Conservation (phyloP, 1,139 yeast genomes). For the Diutina catenulata region DNA sequence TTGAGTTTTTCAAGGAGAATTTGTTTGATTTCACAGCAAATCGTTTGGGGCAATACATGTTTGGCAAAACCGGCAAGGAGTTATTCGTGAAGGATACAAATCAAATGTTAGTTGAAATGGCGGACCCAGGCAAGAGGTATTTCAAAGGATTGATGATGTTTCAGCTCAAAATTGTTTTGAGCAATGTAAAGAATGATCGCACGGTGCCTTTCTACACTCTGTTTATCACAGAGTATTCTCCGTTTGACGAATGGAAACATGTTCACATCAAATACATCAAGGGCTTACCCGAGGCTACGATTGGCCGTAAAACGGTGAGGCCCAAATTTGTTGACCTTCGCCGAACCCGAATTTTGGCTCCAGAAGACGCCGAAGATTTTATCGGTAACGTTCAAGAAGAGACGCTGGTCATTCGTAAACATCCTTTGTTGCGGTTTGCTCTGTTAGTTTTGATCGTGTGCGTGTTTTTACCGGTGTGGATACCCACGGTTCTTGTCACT, state of each 20-base stretch:
- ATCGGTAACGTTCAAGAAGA: slow-evolving; percentile 24
- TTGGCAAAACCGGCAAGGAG: slow-evolving; percentile 70
- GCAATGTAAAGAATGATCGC: slow-evolving; percentile 70
- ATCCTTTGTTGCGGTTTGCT: slow-evolving; percentile 17
- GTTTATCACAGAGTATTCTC: slow-evolving; percentile 37
- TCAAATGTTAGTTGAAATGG: slow-evolving; percentile 30
- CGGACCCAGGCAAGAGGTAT: slow-evolving; percentile 42
- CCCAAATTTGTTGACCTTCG: slow-evolving; percentile 48
- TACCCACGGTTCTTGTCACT: slow-evolving; percentile 38
- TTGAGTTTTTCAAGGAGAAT: slow-evolving; percentile 34
- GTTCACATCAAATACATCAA: slow-evolving; percentile 29
- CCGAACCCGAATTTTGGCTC: background rate
- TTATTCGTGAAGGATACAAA: slow-evolving; percentile 44
- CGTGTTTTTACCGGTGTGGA: slow-evolving; percentile 38
- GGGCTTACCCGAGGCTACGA: slow-evolving; percentile 21
- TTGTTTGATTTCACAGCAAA: slow-evolving; percentile 39
- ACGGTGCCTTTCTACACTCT: slow-evolving; percentile 45
- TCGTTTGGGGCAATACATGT: slow-evolving; percentile 43
- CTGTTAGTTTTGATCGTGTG: slow-evolving; percentile 21
- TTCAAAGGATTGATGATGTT: slow-evolving; percentile 35
- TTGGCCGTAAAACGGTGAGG: slow-evolving; percentile 22
- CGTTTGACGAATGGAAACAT: slow-evolving; percentile 32
- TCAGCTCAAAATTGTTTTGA: slow-evolving; percentile 46
- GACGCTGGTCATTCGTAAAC: slow-evolving; percentile 23
- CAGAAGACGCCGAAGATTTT: slow-evolving; percentile 8